Evolutionary conservation across 257 asterid genomes (phyloP).

Genomic region (Plantago elongata): DNA sequence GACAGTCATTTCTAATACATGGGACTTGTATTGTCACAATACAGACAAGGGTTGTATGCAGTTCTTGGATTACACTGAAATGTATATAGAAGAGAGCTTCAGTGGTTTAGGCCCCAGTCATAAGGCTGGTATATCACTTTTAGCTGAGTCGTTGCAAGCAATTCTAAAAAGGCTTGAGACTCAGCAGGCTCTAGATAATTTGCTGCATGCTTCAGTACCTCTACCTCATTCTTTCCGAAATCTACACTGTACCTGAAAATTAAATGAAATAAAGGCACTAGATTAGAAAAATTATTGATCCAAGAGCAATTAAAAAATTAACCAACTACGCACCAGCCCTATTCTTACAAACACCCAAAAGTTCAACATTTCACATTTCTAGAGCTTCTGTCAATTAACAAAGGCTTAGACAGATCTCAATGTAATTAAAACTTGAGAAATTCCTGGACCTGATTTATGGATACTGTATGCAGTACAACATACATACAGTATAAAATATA

Average conservation of each 20-base stretch:
- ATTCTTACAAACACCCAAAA: too few relatives aligned
- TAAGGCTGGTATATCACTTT: slow-evolving; percentile 59
- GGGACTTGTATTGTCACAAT: slow-evolving; percentile 2
- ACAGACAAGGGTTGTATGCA: background rate
- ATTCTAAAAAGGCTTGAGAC: slow-evolving; percentile 56
- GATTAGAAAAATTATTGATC: too few relatives aligned
- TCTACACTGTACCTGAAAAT: slow-evolving; percentile 65
- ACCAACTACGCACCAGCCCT: too few relatives aligned
- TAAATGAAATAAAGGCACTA: background rate
- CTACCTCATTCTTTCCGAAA: slow-evolving; percentile 74
- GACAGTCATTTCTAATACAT: background rate
- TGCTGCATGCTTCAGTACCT: slow-evolving; percentile 80
- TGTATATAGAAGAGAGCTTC: slow-evolving; percentile 10
- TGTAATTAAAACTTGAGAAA: too few relatives aligned
- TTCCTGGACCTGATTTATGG: too few relatives aligned
- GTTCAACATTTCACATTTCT: too few relatives aligned
- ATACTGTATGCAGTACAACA: too few relatives aligned
- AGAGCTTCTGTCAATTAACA: too few relatives aligned
- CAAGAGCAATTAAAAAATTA: background rate
- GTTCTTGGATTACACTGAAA: background rate
- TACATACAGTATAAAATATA: too few relatives aligned
- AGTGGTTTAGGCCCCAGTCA: slow-evolving; percentile 79
- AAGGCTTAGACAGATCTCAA: too few relatives aligned
- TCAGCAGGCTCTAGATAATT: slow-evolving; percentile 52
- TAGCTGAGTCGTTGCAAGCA: slow-evolving; percentile 53